phyloP scores from a whole-genome alignment of 441 rosid genomes.

The Sinapis alba region DNA sequence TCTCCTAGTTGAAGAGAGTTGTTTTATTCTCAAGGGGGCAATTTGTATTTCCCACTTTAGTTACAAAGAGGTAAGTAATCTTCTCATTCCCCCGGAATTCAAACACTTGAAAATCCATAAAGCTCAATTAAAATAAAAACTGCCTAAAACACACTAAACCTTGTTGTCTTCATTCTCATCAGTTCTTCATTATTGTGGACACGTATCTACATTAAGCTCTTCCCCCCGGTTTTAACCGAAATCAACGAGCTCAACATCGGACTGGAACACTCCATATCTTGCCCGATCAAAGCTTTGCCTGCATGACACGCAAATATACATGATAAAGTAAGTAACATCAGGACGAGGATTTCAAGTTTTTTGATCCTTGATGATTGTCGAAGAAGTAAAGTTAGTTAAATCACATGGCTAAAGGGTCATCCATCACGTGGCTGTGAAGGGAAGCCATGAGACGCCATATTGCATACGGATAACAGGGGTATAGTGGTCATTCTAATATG shows the following conservation, averaged over 20 bases:
- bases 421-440: constrained; percentile 19
- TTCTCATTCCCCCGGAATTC: constrained; percentile 20
- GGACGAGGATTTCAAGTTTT: background rate
- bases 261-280: constrained; percentile 2
- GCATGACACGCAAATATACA: constrained; percentile 23
- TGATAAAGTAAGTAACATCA: background rate
- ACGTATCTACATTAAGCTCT: constrained; percentile 34
- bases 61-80: constrained; percentile 27
- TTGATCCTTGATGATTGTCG: background rate
- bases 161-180: constrained; percentile 19
- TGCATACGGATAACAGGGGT: constrained; percentile 15
- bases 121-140: constrained; percentile 27
- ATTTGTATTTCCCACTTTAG: constrained; percentile 32
- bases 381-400: constrained; percentile 1
- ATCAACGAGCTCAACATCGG: constrained; percentile 21
- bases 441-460: constrained; percentile 17
- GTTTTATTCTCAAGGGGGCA: constrained; percentile 33
- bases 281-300: constrained; percentile 61
- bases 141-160: constrained; percentile 37
- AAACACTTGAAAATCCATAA: constrained; percentile 10
- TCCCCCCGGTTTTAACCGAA: constrained; percentile 2
- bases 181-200: constrained; percentile 32
- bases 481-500: constrained; percentile 16
- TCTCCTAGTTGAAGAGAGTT: constrained; percentile 23
- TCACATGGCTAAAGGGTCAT: constrained; percentile 1